Percentiles rank a stretch among this genome's conserved stretches.
phyloP scores from a whole-genome alignment of 345 rosid species.

The Brassica rapa region DNA sequence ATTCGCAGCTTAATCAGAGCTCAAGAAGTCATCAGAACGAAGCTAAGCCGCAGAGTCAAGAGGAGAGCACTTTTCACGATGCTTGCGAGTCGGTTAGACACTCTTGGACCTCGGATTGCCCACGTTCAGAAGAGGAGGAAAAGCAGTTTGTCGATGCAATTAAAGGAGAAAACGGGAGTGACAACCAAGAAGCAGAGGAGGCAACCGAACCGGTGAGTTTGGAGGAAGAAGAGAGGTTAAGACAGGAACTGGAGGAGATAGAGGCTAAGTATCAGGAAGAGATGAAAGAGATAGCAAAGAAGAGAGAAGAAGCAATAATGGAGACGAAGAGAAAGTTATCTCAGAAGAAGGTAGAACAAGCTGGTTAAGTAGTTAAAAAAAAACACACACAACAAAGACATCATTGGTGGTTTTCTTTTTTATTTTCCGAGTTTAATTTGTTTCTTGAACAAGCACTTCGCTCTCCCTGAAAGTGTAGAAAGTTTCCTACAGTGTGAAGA shows the following conservation, averaged over 20 bases:
- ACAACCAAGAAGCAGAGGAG: slow-evolving; percentile 33
- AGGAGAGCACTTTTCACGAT: slow-evolving; percentile 32
- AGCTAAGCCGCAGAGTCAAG: slow-evolving; percentile 26
- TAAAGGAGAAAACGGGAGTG: slow-evolving; percentile 32
- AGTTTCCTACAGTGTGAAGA: slow-evolving; percentile 31
- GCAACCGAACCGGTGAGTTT: slow-evolving; percentile 43
- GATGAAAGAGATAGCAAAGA: slow-evolving; percentile 55
- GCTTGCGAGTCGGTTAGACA: slow-evolving; percentile 33
- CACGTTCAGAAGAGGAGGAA: slow-evolving; percentile 32
- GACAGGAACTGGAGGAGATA: slow-evolving; percentile 55
- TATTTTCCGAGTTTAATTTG: not conserved
- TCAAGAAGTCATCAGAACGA: slow-evolving; percentile 38
- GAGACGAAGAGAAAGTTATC: slow-evolving; percentile 51
- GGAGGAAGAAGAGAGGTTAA: slow-evolving; percentile 51
- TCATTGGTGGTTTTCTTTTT: not conserved
- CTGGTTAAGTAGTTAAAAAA: slow-evolving; percentile 17
- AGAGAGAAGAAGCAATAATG: slow-evolving; percentile 66
- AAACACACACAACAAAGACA: not conserved
- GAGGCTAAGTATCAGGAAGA: slow-evolving; percentile 64
- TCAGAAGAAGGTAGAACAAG: slow-evolving; percentile 39
- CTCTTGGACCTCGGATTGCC: slow-evolving; percentile 32
- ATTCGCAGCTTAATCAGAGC: slow-evolving; percentile 39
- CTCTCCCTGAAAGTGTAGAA: slow-evolving; percentile 48
- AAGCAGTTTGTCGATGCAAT: slow-evolving; percentile 17
- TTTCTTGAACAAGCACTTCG: slow-evolving; percentile 6